Conservation (phyloP, 2,329 filamentous ascomycete genomes). For the Aaosphaeria pasadenensis region DNA sequence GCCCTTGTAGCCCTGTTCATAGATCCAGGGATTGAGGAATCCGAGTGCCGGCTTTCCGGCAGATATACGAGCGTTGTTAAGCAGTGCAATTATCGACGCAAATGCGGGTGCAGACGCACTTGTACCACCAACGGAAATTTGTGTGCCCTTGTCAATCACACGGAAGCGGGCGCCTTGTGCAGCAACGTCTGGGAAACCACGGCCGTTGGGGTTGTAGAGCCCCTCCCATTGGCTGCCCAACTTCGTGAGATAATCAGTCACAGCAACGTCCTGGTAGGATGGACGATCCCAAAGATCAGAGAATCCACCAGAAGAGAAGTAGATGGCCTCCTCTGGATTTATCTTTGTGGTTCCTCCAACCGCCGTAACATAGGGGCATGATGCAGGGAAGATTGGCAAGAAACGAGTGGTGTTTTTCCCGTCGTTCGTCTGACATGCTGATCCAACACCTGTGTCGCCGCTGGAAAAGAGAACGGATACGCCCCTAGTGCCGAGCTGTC, state of each 20-base stretch:
- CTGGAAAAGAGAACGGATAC: conserved; percentile 40
- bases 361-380: conserved; percentile 48
- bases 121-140: conserved; percentile 35
- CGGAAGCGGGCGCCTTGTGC: conserved; percentile 36
- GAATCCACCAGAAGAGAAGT: conserved; percentile 46
- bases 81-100: conserved; percentile 33
- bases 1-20: conserved; percentile 41
- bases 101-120: conserved; percentile 39
- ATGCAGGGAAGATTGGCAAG: conserved; percentile 45
- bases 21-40: conserved; percentile 42
- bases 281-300: conserved; percentile 43
- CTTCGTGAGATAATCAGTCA: conserved; percentile 37
- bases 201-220: conserved; percentile 43
- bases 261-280: conserved; percentile 41
- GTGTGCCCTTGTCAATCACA: conserved; percentile 31
- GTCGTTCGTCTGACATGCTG: conserved; percentile 46
- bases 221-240: conserved; percentile 40
- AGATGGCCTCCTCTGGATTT: conserved; percentile 38
- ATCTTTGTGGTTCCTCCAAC: conserved; percentile 43
- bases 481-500: conserved; percentile 38
- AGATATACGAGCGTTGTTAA: conserved; percentile 38
- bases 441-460: conserved; percentile 40
- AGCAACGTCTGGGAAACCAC: conserved; percentile 46
- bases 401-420: conserved; percentile 44
- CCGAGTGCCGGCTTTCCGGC: conserved; percentile 33